Conservation (phyloP, 177 flowering plant genomes). For the Vitis hybrid region DNA sequence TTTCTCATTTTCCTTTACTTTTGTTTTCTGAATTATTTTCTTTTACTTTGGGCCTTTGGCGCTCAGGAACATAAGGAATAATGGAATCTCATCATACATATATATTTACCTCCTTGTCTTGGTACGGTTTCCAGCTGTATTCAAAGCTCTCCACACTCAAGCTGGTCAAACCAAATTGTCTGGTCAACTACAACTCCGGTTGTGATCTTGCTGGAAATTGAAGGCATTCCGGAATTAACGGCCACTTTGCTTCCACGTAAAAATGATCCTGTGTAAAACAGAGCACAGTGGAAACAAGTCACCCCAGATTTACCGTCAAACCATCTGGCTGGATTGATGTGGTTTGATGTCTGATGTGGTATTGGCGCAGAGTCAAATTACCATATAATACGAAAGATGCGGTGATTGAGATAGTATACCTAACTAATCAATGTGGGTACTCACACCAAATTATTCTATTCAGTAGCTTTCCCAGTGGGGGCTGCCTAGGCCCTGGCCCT, state of each 20-base stretch:
- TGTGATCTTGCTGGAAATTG: conserved; percentile 42
- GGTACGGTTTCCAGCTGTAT: conserved; percentile 62
- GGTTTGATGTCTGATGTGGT: conserved; percentile 1
- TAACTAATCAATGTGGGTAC: conserved; percentile 33
- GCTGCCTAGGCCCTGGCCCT: background rate
- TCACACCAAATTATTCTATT: conserved; percentile 25
- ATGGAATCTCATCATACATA: conserved; percentile 50
- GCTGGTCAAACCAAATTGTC: conserved; percentile 30
- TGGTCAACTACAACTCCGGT: conserved; percentile 29
- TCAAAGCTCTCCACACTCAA: background rate
- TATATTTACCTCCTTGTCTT: conserved; percentile 55
- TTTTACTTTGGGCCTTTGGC: conserved; percentile 22
- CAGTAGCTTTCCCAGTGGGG: background rate
- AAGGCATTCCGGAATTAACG: conserved; percentile 28
- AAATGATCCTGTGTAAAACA: conserved; percentile 8
- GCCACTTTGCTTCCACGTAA: conserved; percentile 10
- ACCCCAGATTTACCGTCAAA: background rate
- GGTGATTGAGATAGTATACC: conserved; percentile 33
- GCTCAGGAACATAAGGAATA: conserved; percentile 48
- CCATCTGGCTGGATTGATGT: background rate
- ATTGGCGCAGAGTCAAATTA: background rate
- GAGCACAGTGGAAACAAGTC: background rate
- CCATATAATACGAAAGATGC: background rate
- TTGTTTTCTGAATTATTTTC: conserved; percentile 6
- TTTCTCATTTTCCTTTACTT: background rate